A percentile compares a stretch with the other conserved stretches of the same genome.
These are phyloP conservation scores for Teratosphaeria epicoccoides DNA, from an alignment of 2,329 filamentous ascomycete genomes.

Conservation along the genomic window DNA sequence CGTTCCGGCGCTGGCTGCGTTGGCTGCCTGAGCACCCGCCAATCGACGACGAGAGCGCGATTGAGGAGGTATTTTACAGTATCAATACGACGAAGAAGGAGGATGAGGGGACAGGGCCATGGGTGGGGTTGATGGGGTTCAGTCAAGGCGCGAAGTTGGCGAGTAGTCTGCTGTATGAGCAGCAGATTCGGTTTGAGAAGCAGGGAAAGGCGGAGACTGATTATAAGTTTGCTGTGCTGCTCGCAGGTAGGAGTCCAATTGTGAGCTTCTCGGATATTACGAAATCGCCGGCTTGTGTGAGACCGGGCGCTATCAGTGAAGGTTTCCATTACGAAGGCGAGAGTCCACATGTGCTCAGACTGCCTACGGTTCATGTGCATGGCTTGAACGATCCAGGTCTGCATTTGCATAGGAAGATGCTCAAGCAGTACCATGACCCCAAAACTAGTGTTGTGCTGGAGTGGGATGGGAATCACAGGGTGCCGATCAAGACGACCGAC, in stretches of 20 bases:
- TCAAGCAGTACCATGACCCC: constrained; percentile 49
- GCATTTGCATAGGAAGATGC: constrained; percentile 45
- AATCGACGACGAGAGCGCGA: constrained; percentile 40
- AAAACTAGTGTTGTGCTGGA: constrained; percentile 50
- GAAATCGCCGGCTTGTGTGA: constrained; percentile 28
- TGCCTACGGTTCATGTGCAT: constrained; percentile 60
- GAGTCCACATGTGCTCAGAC: constrained; percentile 38
- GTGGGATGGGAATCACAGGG: constrained; percentile 62
- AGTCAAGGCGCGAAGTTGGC: constrained; percentile 40
- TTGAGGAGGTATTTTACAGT: constrained; percentile 38
- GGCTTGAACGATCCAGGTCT: constrained; percentile 51
- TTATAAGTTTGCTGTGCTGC: constrained; percentile 51
- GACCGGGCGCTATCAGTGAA: constrained; percentile 34
- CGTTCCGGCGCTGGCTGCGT: constrained; percentile 55
- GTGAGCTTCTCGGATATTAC: constrained; percentile 40
- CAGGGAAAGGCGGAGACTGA: constrained; percentile 26
- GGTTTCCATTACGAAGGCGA: constrained; percentile 34
- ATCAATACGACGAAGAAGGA: constrained; percentile 36
- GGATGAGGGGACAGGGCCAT: constrained; percentile 35
- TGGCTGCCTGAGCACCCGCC: constrained; percentile 50
- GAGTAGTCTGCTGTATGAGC: constrained; percentile 40
- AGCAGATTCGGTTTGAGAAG: constrained; percentile 46
- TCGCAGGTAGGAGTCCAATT: constrained; percentile 52
- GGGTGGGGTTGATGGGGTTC: constrained; percentile 42
- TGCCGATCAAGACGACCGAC: constrained; percentile 58